phyloP scores from a whole-genome alignment of 345 rosid genomes.

The Murraya paniculata region DNA sequence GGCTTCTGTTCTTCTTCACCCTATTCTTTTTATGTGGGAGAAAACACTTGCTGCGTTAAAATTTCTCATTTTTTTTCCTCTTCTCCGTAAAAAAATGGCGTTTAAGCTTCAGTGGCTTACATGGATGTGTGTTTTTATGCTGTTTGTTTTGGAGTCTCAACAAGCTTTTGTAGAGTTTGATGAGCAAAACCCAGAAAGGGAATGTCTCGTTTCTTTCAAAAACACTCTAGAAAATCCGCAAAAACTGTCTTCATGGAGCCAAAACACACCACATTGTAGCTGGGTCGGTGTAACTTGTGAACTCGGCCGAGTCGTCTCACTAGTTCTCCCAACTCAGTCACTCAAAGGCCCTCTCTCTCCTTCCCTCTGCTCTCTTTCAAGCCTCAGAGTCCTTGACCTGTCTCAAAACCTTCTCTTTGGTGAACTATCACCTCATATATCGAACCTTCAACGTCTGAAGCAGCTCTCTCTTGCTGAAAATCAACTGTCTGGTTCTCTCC shows the following conservation, averaged over 20 bases:
- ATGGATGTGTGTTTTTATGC: neutral
- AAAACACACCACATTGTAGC: neutral
- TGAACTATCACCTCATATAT: neutral
- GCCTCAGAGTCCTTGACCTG: constrained; percentile 57
- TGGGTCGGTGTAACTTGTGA: neutral
- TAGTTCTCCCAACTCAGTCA: constrained; percentile 36
- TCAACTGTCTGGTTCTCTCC: constrained; percentile 43
- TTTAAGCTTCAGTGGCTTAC: neutral
- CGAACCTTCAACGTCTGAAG: neutral
- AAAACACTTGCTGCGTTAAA: neutral
- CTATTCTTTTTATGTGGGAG: neutral
- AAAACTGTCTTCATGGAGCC: neutral
- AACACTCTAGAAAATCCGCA: neutral
- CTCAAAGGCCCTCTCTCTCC: constrained; percentile 46
- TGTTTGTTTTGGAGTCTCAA: neutral
- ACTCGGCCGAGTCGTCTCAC: constrained; percentile 42
- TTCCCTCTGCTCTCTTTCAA: constrained; percentile 52
- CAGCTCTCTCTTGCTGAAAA: constrained; percentile 10
- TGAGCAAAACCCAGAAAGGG: neutral
- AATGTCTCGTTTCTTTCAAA: neutral
- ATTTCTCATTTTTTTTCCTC: neutral
- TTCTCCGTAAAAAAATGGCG: neutral
- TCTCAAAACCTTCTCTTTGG: constrained; percentile 18
- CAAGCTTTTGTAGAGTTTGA: neutral
- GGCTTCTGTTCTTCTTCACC: neutral